Base-by-base conservation (phyloP, 176 grass and related monocot genomes). In the Calamus simplicifolius region DNA sequence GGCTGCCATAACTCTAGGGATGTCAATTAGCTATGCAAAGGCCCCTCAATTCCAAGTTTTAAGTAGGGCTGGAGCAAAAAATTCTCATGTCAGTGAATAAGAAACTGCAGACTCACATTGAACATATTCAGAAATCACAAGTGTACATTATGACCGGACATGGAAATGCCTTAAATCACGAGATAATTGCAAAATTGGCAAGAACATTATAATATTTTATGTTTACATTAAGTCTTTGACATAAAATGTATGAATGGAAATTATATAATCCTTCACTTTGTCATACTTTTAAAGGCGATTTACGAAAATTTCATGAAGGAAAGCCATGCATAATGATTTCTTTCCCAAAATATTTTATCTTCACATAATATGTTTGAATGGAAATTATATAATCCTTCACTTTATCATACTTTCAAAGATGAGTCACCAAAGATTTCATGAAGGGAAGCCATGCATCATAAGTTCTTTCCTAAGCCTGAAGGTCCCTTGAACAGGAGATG, bases 401-500 rank as follows among this genome's bases (percentile, higher is more conserved):
- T 74, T 16, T 58, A 67, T 68, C 73, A 56, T 84, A 89, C 85
- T 59, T 81, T 89, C 27, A 74, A 51, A 74, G 85, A 74, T 19
- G 80, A 71, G 56, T 84, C 81, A 59, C 85, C 85, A 75, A 89
- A 84, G 17, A 84, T 77, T 71, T 81, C 77, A 2, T 55, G 73
- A 38, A 89, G 73, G 51, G 75, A 16, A 50, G 81, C 81, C 76
- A 74, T 78, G 62, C 81, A 89, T 50, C 84, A 78, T 56, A 81
- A 84, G 38, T n/a, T 89, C 61, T 84, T 89, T 71, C 85, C 85
- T 51, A 73, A 84, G 50, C 85, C 85, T 1, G 48, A 27, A 77
- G 85, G 81, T 10, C 85, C 85, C 76, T 89, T 89, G 57, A 89
- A 67, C 73, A 89, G 79, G 49, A 84, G 80, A 78, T 84, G 81